phyloP scores from a whole-genome alignment of 1,284 basidiomycete genomes.

The Wallemia ichthyophaga region DNA sequence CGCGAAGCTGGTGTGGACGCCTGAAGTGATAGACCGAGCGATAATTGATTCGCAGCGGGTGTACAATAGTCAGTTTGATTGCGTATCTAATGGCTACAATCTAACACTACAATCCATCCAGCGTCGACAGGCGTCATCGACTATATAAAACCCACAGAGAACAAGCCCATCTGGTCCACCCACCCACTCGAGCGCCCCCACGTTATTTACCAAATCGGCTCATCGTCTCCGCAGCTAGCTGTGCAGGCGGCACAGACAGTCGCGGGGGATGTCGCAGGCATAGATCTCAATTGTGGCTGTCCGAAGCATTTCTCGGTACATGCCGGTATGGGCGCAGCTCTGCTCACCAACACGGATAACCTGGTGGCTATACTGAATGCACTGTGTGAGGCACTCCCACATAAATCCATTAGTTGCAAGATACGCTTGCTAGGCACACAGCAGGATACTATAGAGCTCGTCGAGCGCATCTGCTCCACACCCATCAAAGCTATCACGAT shows the following conservation, averaged over 20 bases:
- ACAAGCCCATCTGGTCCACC: slow-evolving; percentile 58
- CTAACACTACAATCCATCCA: slow-evolving; percentile 16
- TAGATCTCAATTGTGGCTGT: slow-evolving; percentile 84
- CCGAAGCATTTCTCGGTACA: slow-evolving; percentile 90
- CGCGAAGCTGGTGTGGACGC: slow-evolving; percentile 83
- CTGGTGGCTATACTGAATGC: slow-evolving; percentile 59
- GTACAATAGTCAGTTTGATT: slow-evolving; percentile 39
- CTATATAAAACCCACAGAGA: slow-evolving; percentile 33
- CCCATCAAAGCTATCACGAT: slow-evolving; percentile 58
- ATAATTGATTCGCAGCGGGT: slow-evolving; percentile 55
- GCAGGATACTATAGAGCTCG: slow-evolving; percentile 57
- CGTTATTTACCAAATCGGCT: slow-evolving; percentile 73
- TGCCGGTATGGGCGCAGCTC: slow-evolving; percentile 81
- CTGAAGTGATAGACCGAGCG: slow-evolving; percentile 86
- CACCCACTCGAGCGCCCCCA: slow-evolving; percentile 83
- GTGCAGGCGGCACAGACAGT: slow-evolving; percentile 69
- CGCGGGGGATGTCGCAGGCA: slow-evolving; percentile 62
- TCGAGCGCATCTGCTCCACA: slow-evolving; percentile 55
- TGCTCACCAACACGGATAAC: slow-evolving; percentile 68
- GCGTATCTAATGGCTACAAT: background rate
- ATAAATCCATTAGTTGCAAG: slow-evolving; percentile 65
- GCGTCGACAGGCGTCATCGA: slow-evolving; percentile 65
- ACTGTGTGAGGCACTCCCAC: slow-evolving; percentile 38
- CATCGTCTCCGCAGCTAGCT: slow-evolving; percentile 58
- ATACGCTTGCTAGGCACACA: slow-evolving; percentile 66